phyloP scores from a whole-genome alignment of 768 basidiomycete genomes.

The Ramaria sp. region DNA sequence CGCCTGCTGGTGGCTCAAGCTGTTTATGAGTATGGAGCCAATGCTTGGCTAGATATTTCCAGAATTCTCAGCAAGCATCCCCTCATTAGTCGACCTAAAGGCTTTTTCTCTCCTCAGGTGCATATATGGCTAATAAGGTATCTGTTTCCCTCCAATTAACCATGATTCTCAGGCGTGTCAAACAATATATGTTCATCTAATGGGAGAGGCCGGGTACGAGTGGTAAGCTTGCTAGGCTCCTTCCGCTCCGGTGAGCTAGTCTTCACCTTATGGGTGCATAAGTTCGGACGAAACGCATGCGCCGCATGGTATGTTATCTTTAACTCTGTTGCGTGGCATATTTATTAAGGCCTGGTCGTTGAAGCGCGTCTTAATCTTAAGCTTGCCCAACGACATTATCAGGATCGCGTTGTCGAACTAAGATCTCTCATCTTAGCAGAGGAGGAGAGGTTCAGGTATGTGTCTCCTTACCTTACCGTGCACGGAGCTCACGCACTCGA shows the following conservation, averaged over 20 bases:
- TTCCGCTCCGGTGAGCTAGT: slow-evolving; percentile 5
- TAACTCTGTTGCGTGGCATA: background rate
- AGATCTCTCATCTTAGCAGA: slow-evolving; percentile 58
- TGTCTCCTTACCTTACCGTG: background rate
- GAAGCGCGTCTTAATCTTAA: slow-evolving; percentile 53
- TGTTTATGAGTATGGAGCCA: slow-evolving; percentile 68
- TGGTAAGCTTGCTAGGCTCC: slow-evolving; percentile 30
- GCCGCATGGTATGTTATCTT: slow-evolving; percentile 36
- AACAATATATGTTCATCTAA: slow-evolving; percentile 51
- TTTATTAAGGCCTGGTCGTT: background rate
- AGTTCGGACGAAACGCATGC: slow-evolving; percentile 40
- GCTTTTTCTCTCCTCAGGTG: slow-evolving; percentile 62
- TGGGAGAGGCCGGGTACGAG: slow-evolving; percentile 58
- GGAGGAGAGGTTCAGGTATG: slow-evolving; percentile 71
- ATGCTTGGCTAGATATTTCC: slow-evolving; percentile 58
- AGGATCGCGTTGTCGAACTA: slow-evolving; percentile 58
- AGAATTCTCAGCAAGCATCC: slow-evolving; percentile 62
- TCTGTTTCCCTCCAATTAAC: slow-evolving; percentile 8
- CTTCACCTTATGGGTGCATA: slow-evolving; percentile 11
- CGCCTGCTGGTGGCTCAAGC: slow-evolving; percentile 78
- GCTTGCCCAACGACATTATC: slow-evolving; percentile 69
- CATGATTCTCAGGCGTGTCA: slow-evolving; percentile 47
- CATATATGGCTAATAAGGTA: slow-evolving; percentile 12
- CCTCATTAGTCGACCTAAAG: slow-evolving; percentile 47
- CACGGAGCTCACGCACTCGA: background rate